A percentile compares a stretch with the other conserved stretches of the same genome.
Conservation (phyloP, 805 yeast genomes). For the Sugiyamaella qingdaonensis region DNA sequence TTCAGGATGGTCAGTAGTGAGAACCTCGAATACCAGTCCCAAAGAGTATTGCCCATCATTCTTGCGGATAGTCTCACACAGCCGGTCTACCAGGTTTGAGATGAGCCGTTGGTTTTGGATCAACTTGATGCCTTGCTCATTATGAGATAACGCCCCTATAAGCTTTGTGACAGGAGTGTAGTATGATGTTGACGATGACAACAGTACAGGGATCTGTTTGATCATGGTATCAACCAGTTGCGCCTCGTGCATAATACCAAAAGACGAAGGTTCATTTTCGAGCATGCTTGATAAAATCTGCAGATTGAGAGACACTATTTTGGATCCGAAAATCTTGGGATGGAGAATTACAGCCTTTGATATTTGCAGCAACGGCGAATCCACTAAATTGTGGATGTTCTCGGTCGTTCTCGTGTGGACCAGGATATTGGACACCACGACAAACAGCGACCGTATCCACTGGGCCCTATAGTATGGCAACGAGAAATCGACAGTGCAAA, state of each 20-base stretch:
- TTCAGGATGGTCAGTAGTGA: constrained; percentile 77
- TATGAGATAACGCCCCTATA: constrained; percentile 78
- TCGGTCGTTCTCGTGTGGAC: constrained; percentile 72
- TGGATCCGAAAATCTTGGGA: constrained; percentile 61
- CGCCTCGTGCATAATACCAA: constrained; percentile 72
- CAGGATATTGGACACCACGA: constrained; percentile 58
- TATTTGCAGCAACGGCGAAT: constrained; percentile 67
- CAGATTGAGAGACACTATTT: constrained; percentile 55
- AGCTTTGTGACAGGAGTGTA: constrained; percentile 64
- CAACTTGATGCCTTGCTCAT: constrained; percentile 61
- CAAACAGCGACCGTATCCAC: constrained; percentile 55
- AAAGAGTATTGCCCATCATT: constrained; percentile 48
- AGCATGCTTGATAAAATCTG: constrained; percentile 66
- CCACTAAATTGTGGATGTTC: constrained; percentile 77
- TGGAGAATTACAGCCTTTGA: constrained; percentile 56
- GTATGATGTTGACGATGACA: constrained; percentile 52
- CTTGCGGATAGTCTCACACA: constrained; percentile 45
- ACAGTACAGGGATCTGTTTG: constrained; percentile 49
- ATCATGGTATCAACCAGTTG: constrained; percentile 63
- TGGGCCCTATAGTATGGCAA: constrained; percentile 31
- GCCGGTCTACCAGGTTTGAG: constrained; percentile 45
- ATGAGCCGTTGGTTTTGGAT: constrained; percentile 43
- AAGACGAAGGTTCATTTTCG: constrained; percentile 90
- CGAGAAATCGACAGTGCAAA: constrained; percentile 40
- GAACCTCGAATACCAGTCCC: constrained; percentile 71